Evolutionary conservation across 2,329 filamentous ascomycete genomes (phyloP), one percentile per base, ranked within the genome.

Genomic region (Apiospora hydei): DNA sequence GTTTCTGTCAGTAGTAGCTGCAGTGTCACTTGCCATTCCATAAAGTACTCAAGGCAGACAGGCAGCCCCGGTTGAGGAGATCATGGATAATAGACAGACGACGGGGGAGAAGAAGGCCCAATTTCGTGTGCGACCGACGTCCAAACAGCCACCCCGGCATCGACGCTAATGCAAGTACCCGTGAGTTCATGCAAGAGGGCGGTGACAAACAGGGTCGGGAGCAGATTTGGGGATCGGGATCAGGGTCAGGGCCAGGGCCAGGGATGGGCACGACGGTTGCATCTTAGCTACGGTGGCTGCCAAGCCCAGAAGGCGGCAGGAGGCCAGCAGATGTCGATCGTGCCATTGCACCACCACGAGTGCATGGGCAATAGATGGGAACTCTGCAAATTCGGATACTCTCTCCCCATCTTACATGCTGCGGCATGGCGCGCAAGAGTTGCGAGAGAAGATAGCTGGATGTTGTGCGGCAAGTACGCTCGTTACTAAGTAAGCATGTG

Each of bases 101-200:
- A 38, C 5, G 34, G n/a, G 21, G 3, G 53, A 11, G 30, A n/a
- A n/a, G 57, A 41, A 41, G 18, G 18, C 34, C n/a, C 57, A 14
- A 41, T 64, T 34, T n/a, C n/a, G 4, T 46, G 69, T 66, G 53
- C 53, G 69, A 70, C 51, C 44, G 69, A 73, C 72, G 72, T 73
- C 51, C 72, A 71, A 73, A 73, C 72, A 73, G 70, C 66, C 71
- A 69, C 34, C 67, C 69, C 69, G 34, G 61, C 68, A 57, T 44
- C 38, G 61, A 61, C 69, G 57, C 72, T 73, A 73, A 73, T 70
- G 72, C 72, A 67, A 44, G 57, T 69, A 57, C 34, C 72, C 72
- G 72, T 47, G 41, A 7, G 67, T 69, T 70, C 69, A n/a, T 72
- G 64, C 69, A 69, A 64, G 21, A n/a, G 21, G 30, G 57, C 18